phyloP scores from a whole-genome alignment of 2,329 filamentous ascomycete genomes.

The Bretziella fagacearum region DNA sequence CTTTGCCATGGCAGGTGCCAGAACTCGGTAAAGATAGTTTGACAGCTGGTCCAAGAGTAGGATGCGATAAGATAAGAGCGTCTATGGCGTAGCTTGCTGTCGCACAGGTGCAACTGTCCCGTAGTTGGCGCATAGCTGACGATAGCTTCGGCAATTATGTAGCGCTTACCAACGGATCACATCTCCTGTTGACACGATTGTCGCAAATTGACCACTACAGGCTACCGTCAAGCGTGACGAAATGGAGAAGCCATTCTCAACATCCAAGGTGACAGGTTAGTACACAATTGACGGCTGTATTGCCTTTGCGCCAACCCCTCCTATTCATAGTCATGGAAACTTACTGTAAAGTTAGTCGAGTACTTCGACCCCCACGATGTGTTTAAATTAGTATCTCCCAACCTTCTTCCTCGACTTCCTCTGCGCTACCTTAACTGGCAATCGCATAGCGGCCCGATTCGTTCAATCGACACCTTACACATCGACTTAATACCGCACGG shows the following conservation, averaged over 20 bases:
- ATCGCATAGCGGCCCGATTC: conserved; percentile 73
- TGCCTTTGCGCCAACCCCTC: neutral
- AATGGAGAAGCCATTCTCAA: conserved; percentile 52
- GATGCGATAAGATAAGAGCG: neutral
- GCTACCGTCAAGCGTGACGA: no score
- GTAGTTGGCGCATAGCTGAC: no score
- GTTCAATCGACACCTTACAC: conserved; percentile 85
- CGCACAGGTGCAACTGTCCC: no score
- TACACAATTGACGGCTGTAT: neutral
- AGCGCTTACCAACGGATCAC: neutral
- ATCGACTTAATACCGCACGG: conserved; percentile 62
- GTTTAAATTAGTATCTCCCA: conserved; percentile 64
- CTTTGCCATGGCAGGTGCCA: no score
- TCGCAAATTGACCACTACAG: conserved; percentile 12
- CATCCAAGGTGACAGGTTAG: conserved; percentile 61
- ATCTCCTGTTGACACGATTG: neutral
- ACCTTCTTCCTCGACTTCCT: conserved; percentile 63
- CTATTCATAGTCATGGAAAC: no score
- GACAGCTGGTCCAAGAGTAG: neutral
- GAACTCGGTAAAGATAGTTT: no score
- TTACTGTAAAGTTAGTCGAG: conserved; percentile 54
- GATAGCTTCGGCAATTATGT: no score
- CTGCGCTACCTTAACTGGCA: conserved; percentile 94
- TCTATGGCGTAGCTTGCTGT: no score
- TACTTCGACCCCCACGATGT: conserved; percentile 88